Conservation (phyloP, 2,329 filamentous ascomycete species). For the Claviceps sp. region DNA sequence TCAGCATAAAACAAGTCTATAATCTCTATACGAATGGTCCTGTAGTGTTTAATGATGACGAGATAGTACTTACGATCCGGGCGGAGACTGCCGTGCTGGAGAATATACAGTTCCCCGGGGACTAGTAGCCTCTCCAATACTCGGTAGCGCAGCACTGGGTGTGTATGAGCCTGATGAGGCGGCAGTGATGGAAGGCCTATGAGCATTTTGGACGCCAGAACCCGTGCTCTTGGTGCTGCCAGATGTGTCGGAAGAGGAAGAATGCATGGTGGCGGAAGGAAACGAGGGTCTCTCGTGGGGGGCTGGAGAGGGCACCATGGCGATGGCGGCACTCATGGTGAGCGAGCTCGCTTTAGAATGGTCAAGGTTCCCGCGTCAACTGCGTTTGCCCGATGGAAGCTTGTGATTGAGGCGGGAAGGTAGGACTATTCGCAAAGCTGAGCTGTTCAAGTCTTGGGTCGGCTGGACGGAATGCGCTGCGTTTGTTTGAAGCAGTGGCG, state of each 20-base stretch:
- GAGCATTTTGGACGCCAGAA: constrained; percentile 28
- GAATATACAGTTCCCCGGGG: constrained; percentile 28
- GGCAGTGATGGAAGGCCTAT: constrained; percentile 22
- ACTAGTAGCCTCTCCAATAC: constrained; percentile 39
- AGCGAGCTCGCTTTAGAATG: constrained; percentile 2
- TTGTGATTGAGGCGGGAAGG: background rate
- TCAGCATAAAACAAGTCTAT: constrained; percentile 3
- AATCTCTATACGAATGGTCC: background rate
- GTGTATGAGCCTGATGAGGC: constrained; percentile 15
- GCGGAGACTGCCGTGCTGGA: constrained; percentile 38
- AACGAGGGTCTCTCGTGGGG: constrained; percentile 51
- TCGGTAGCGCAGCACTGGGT: constrained; percentile 30
- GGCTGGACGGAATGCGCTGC: background rate
- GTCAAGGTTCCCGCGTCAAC: background rate
- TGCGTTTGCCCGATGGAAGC: background rate
- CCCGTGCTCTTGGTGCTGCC: constrained; percentile 2
- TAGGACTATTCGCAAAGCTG: background rate
- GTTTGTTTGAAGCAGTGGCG: background rate
- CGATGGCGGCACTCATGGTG: constrained; percentile 55
- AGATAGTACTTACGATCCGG: constrained; percentile 41
- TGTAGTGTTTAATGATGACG: background rate
- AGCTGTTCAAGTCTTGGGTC: background rate
- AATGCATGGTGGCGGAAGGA: constrained; percentile 28
- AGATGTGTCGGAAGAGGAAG: constrained; percentile 2
- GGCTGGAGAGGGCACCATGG: constrained; percentile 55